Conservation (phyloP, 2,329 filamentous ascomycete genomes). For the Colletotrichum horii region DNA sequence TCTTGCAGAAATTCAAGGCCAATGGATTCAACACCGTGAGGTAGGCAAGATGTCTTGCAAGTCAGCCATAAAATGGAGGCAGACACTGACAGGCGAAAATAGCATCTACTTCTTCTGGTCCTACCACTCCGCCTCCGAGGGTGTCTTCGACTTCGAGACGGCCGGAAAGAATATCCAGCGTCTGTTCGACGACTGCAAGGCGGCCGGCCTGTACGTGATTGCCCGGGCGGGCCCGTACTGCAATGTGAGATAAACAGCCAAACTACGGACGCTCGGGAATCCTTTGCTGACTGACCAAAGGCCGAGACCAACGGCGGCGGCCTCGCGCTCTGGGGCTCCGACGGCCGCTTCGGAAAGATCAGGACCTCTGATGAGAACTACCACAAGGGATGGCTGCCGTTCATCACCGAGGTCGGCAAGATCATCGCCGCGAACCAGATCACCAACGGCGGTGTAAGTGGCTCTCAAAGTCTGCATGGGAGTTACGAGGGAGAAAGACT, state of each 20-base stretch:
- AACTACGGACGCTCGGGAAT: neutral
- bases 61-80: neutral
- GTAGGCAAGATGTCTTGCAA: slow-evolving; percentile 40
- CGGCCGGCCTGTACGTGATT: slow-evolving; percentile 79
- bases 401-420: slow-evolving; percentile 56
- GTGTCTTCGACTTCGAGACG: slow-evolving; percentile 71
- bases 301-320: slow-evolving; percentile 36
- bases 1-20: slow-evolving; percentile 84
- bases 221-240: slow-evolving; percentile 77
- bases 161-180: slow-evolving; percentile 51
- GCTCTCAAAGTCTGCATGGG: neutral
- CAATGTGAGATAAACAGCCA: slow-evolving; percentile 51
- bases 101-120: slow-evolving; percentile 82
- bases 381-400: slow-evolving; percentile 41
- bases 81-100: neutral
- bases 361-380: slow-evolving; percentile 47
- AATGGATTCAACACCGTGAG: slow-evolving; percentile 80
- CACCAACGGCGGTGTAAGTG: slow-evolving; percentile 69
- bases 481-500: slow-evolving; percentile 27
- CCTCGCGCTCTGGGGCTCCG: slow-evolving; percentile 33
- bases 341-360: slow-evolving; percentile 37
- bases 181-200: slow-evolving; percentile 76
- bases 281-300: neutral
- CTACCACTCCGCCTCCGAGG: slow-evolving; percentile 72
- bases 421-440: slow-evolving; percentile 80